Evolutionary conservation across 2,329 filamentous ascomycete genomes (phyloP), one percentile per base, ranked within the genome.

Genomic region (Mycogone perniciosa): DNA sequence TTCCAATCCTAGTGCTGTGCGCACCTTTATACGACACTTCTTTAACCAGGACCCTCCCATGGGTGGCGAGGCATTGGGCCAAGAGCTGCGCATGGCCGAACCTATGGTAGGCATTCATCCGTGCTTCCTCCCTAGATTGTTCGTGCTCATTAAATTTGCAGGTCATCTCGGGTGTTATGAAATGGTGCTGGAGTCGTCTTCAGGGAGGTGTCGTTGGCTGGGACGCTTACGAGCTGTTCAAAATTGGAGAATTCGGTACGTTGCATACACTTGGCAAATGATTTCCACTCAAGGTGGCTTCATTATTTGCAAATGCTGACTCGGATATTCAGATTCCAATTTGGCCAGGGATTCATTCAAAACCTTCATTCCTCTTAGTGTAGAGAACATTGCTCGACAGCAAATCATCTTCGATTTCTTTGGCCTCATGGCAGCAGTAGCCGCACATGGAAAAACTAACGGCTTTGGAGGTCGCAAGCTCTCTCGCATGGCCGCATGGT

Each of bases 151-250:
- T 45, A 44, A 34, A 20, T 42, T 26, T 37, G 31, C 56, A 96
- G 89, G 90, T 95, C 51, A 80, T 99, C 48, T 91, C 90, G 57
- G 93, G 91, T 61, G 90, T 96, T 39, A 77, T 93, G 57, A 99
- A 97, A 75, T 99, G 93, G 93, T 97, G 92, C 69, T 99, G 93
- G 93, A 91, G 89, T 67, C 83, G 93, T 71, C 75, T 99, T 46
- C 82, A 86, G 39, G 89, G 90, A 53, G 93, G 93, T 62, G 84
- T 99, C 10, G 91, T 99, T 34, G 90, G 89, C 52, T 97, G 93
- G 93, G 90, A 96, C 63, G 89, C 89, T 39, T 99, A 99, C 65
- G 91, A 97, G 66, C 79, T 95, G 26, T 99, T 99, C 76, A 90
- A 88, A 63, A 85, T 95, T 58, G 93, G 93, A 65, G 93, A 99